Conservation (phyloP, 2,329 filamentous ascomycete species). For the Mycogone perniciosa region DNA sequence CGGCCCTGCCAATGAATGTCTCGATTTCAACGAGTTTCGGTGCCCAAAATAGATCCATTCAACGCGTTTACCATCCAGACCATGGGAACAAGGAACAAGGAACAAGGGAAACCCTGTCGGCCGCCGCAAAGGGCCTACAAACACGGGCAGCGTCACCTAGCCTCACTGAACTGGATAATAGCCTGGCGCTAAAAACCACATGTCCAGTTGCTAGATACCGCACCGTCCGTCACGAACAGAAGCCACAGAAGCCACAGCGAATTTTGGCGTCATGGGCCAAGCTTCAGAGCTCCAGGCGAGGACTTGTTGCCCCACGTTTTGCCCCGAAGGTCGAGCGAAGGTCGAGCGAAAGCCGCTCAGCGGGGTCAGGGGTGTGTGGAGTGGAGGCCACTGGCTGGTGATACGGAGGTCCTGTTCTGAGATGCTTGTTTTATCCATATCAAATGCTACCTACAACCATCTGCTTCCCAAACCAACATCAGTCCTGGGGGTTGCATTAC, state of each 20-base stretch:
- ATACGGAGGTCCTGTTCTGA: neutral
- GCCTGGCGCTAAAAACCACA: neutral
- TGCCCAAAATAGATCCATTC: neutral
- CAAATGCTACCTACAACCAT: too few species aligned
- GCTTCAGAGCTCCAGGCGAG: neutral
- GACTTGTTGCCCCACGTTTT: neutral
- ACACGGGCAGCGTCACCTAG: neutral
- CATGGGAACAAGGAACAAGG: too few species aligned
- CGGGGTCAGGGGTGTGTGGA: neutral
- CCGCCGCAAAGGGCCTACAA: neutral
- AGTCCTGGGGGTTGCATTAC: too few species aligned
- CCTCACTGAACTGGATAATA: neutral
- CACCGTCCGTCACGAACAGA: too few species aligned
- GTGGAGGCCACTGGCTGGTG: neutral
- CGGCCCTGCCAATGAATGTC: neutral
- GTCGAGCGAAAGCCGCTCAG: neutral
- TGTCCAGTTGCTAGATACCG: neutral
- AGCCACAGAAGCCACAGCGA: neutral
- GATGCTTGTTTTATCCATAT: neutral
- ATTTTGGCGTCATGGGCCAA: neutral
- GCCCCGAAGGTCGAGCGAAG: neutral
- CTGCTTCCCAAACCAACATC: too few species aligned
- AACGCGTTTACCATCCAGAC: too few species aligned
- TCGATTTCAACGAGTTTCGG: slow-evolving; percentile 2
- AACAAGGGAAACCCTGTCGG: neutral